Evolutionary conservation across 2,329 filamentous ascomycete genomes (phyloP).

Genomic region (Nemania sp.): DNA sequence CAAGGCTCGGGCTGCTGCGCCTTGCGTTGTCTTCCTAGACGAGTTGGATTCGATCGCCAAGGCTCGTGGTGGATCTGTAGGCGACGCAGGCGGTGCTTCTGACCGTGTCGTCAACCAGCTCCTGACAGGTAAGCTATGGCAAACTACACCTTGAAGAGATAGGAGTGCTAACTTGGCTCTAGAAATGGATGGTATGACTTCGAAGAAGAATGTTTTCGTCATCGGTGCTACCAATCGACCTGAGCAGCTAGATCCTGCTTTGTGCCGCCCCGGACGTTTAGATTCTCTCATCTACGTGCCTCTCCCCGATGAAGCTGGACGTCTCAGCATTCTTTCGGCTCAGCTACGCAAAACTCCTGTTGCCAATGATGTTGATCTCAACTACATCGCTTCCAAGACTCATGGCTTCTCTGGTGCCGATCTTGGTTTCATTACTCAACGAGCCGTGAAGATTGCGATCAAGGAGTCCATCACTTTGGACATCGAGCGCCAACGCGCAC

Average conservation of each 20-base stretch:
- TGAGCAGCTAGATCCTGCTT: constrained; percentile 95
- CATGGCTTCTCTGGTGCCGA: constrained; percentile 99
- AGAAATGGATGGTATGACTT: constrained; percentile 99
- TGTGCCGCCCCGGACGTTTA: constrained; percentile 97
- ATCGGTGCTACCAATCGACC: constrained; percentile 98
- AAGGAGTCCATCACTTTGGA: constrained; percentile 91
- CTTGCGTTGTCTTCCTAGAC: constrained; percentile 98
- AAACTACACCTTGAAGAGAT: background rate
- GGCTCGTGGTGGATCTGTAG: constrained; percentile 94
- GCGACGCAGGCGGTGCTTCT: constrained; percentile 95
- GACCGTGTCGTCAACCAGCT: constrained; percentile 99
- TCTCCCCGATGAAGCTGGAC: constrained; percentile 87
- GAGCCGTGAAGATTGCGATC: constrained; percentile 98
- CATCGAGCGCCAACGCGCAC: constrained; percentile 88
- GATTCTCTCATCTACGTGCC: constrained; percentile 99
- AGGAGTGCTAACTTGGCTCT: constrained; percentile 46
- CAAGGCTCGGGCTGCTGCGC: constrained; percentile 96
- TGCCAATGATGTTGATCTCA: constrained; percentile 80
- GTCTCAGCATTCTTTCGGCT: constrained; percentile 87
- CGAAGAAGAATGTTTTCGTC: constrained; percentile 99
- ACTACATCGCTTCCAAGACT: constrained; percentile 93
- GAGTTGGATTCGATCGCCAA: constrained; percentile 99
- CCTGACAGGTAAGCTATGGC: constrained; percentile 74
- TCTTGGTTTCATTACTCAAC: constrained; percentile 98
- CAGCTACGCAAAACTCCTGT: constrained; percentile 99